These are phyloP conservation scores for Penicillium frequentans DNA, from an alignment of 2,329 filamentous ascomycete species.

Conservation along the genomic window DNA sequence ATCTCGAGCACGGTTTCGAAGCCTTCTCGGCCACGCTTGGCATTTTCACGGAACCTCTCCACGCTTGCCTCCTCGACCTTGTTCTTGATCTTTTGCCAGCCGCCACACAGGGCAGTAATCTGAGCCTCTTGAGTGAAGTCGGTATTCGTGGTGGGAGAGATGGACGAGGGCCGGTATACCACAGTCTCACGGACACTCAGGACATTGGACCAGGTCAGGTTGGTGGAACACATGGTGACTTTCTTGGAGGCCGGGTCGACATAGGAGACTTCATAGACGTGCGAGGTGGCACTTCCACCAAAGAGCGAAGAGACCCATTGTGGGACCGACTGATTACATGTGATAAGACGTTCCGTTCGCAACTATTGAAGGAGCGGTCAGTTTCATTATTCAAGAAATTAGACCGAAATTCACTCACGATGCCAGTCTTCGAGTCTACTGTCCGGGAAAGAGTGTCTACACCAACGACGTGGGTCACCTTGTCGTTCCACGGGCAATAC, in stretches of 20 bases:
- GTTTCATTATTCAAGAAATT: neutral
- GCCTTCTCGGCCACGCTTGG: constrained; percentile 83
- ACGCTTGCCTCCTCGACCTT: constrained; percentile 92
- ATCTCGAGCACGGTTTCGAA: constrained; percentile 95
- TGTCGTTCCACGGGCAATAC: constrained; percentile 98
- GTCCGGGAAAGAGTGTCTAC: constrained; percentile 85
- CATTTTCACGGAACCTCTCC: constrained; percentile 87
- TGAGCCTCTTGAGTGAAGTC: constrained; percentile 86
- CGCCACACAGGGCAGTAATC: constrained; percentile 91
- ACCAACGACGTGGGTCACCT: constrained; percentile 92
- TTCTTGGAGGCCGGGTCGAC: constrained; percentile 81
- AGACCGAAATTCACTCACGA: constrained; percentile 52
- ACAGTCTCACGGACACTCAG: constrained; percentile 92
- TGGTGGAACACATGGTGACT: constrained; percentile 95
- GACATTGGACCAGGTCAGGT: constrained; percentile 89
- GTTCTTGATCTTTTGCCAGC: constrained; percentile 96
- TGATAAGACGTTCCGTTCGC: constrained; percentile 67
- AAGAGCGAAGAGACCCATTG: constrained; percentile 70
- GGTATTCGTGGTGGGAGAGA: constrained; percentile 59
- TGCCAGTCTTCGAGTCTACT: constrained; percentile 64
- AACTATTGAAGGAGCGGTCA: constrained; percentile 47
- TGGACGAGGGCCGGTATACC: constrained; percentile 67
- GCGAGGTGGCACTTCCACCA: constrained; percentile 75
- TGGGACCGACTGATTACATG: constrained; percentile 50
- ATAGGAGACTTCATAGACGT: constrained; percentile 94